Evolutionary conservation across 2,329 filamentous ascomycete genomes (phyloP).

Genomic region (Teratosphaeria destructans): DNA sequence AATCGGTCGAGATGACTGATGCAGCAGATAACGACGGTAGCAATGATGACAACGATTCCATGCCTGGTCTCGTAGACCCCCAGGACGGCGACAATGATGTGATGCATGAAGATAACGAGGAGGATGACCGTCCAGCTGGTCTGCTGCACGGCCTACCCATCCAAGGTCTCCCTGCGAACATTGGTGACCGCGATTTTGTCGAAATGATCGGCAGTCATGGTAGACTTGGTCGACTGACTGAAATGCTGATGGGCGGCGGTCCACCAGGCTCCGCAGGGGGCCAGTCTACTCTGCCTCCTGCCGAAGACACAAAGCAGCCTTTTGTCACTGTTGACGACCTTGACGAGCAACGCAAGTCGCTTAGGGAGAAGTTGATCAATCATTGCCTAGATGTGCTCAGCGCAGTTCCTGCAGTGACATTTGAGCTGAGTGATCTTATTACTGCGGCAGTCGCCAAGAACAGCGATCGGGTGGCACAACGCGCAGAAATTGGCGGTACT

Average conservation of each 20-base stretch:
- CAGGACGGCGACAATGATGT: constrained; percentile 9
- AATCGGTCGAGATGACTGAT: constrained; percentile 11
- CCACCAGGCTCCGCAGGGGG: neutral
- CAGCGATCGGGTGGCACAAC: constrained; percentile 47
- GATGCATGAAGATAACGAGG: constrained; percentile 14
- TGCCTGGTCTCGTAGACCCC: neutral
- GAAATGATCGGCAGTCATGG: constrained; percentile 10
- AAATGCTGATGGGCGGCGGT: constrained; percentile 2
- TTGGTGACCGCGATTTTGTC: constrained; percentile 14
- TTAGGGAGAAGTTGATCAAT: constrained; percentile 73
- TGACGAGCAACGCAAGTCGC: constrained; percentile 60
- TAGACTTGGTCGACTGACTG: constrained; percentile 3
- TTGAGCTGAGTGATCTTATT: constrained; percentile 83
- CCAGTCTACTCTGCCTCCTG: constrained; percentile 2
- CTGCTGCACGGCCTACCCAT: constrained; percentile 5
- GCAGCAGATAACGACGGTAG: constrained; percentile 3
- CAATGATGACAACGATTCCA: neutral
- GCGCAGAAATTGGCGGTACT: constrained; percentile 69
- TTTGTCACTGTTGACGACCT: constrained; percentile 64
- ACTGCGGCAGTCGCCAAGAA: constrained; percentile 56
- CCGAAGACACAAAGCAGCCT: constrained; percentile 24
- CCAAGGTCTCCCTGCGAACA: constrained; percentile 12
- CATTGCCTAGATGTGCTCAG: constrained; percentile 84
- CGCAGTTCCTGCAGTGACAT: constrained; percentile 76
- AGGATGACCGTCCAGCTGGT: neutral